Conservation (phyloP, 2,329 filamentous ascomycete genomes). For the Talaromyces sp. region DNA sequence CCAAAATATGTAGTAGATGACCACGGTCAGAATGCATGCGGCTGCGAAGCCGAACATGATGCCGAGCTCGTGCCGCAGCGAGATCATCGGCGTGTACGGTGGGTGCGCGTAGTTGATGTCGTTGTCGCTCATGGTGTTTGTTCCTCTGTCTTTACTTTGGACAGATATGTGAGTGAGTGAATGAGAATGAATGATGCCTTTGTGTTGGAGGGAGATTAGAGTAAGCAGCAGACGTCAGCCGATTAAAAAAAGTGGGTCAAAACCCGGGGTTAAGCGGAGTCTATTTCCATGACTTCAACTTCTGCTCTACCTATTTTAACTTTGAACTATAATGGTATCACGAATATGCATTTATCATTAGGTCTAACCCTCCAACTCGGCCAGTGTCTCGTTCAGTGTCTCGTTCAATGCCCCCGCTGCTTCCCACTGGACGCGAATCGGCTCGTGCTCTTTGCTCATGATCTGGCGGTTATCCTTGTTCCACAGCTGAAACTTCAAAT, state of each 20-base stretch:
- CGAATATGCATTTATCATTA: not conserved
- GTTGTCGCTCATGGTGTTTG: slow-evolving; percentile 12
- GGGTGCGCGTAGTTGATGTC: slow-evolving; percentile 18
- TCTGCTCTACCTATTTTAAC: not conserved
- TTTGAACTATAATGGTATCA: not conserved
- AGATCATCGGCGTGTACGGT: slow-evolving; percentile 25
- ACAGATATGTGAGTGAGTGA: not conserved
- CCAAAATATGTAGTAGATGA: slow-evolving; percentile 31
- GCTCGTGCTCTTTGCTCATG: slow-evolving; percentile 21
- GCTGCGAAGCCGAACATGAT: slow-evolving; percentile 36
- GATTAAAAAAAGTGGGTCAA: not conserved
- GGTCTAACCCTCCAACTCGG: not conserved
- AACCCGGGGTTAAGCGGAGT: not conserved
- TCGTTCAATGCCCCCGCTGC: slow-evolving; percentile 2
- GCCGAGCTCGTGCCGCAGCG: slow-evolving; percentile 33
- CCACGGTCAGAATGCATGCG: slow-evolving; percentile 29
- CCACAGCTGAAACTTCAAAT: slow-evolving; percentile 33
- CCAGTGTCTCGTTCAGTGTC: not conserved
- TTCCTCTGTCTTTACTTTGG: slow-evolving; percentile 9
- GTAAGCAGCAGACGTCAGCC: not conserved
- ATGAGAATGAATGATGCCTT: not conserved
- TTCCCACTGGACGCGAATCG: slow-evolving; percentile 28
- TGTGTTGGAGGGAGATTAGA: not conserved
- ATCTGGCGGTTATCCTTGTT: slow-evolving; percentile 21
- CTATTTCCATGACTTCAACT: not conserved